A percentile compares a stretch with the other conserved stretches of the same genome.
phyloP scores from a whole-genome alignment of 2,329 filamentous ascomycete species.

The Hypocreales sp. region DNA sequence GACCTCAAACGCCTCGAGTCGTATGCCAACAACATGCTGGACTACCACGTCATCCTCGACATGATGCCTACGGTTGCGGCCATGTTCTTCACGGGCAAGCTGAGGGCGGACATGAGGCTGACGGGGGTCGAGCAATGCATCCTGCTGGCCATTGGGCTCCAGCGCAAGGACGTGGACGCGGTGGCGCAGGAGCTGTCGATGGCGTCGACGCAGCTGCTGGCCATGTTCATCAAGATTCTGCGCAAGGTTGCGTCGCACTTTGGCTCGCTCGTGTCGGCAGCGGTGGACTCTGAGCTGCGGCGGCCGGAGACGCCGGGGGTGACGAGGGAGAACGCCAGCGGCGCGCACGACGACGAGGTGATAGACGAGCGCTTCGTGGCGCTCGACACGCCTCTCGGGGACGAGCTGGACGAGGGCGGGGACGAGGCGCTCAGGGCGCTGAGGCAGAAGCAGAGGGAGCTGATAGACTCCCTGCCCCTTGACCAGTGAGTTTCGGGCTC shows the following conservation, averaged over 20 bases:
- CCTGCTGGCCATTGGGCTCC: slow-evolving; percentile 77
- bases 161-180: slow-evolving; percentile 73
- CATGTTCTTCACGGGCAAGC: slow-evolving; percentile 70
- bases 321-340: slow-evolving; percentile 41
- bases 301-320: slow-evolving; percentile 39
- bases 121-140: slow-evolving; percentile 76
- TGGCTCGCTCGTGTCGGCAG: slow-evolving; percentile 55
- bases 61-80: slow-evolving; percentile 69
- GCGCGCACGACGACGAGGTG: slow-evolving; percentile 54
- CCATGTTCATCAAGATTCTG: slow-evolving; percentile 95
- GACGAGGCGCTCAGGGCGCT: slow-evolving; percentile 58
- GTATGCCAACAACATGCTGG: slow-evolving; percentile 92
- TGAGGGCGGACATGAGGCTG: slow-evolving; percentile 53
- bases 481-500: slow-evolving; percentile 52
- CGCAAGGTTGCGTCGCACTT: slow-evolving; percentile 76
- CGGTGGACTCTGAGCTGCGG: slow-evolving; percentile 53
- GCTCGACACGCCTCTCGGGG: slow-evolving; percentile 54
- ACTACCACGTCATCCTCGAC: slow-evolving; percentile 95
- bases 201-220: slow-evolving; percentile 64
- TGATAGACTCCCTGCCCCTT: slow-evolving; percentile 82
- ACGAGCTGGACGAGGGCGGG: slow-evolving; percentile 73
- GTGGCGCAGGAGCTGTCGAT: slow-evolving; percentile 67
- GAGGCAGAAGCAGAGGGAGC: slow-evolving; percentile 64
- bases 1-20: slow-evolving; percentile 90
- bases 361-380: slow-evolving; percentile 53